Base-by-base conservation (phyloP, 345 rosid genomes). In the Eucalyptus tenuipes region DNA sequence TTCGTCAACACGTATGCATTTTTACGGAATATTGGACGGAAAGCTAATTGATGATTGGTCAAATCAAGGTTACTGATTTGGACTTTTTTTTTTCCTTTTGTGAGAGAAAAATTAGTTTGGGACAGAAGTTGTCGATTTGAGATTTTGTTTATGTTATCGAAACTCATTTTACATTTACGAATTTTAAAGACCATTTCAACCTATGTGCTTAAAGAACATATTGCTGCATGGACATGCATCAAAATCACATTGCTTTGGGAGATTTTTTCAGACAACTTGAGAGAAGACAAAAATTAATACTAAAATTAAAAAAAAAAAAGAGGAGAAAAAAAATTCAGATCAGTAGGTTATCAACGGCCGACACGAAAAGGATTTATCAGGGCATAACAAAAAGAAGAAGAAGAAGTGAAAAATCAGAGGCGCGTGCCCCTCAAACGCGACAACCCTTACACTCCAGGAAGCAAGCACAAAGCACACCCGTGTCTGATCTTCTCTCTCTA, bases 1-100 rank as follows among this genome's bases (percentile, higher is more conserved):
- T 27, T 2, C 2, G 1, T 59, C 3, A 5, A 7, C 40, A n/a
- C 0, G 3, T 15, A 7, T 4, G 6, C 75, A n/a, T 64, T n/a
- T n/a, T n/a, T 8, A 29, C 8, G 13, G 6, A 27, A 61, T 3
- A 61, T 4, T 12, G 12, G 17, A 61, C 3, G 2, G 16, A 61
- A 7, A 27, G 33, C 31, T 13, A 13, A 15, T 64, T 0, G 2
- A 64, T 7, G 9, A 2, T n/a, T 2, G 18, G 31, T 7, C 4
- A 4, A 4, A 16, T 7, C 17, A 7, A 13, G 18, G 3, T 29
- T n/a, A n/a, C 1, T 8, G 2, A n/a, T 64, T 64, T 64, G 10
- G 17, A 64, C 29, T 29, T 55, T 4, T 57, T 59, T 57, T 25
- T 49, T n/a, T n/a, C n/a, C 4, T 61, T 64, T 64, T 7, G 71